Conservation (phyloP, 495 filamentous ascomycete genomes). For the Acidomyces sp. region DNA sequence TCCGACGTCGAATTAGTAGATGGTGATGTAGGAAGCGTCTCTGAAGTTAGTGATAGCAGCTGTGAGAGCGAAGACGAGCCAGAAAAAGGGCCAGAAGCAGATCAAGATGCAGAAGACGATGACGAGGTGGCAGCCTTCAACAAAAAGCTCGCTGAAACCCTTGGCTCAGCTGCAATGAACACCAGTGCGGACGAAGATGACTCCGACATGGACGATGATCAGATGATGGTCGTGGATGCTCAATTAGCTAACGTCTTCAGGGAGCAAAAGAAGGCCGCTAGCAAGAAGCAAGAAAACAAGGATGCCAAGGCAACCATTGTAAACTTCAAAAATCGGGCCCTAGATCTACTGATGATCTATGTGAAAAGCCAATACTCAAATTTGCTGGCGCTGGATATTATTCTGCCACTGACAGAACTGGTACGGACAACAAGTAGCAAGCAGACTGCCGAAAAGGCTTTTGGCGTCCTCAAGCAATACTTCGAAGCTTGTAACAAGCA, state of each 20-base stretch:
- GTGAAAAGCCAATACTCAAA: conserved; percentile 64
- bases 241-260: conserved; percentile 73
- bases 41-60: conserved; percentile 11
- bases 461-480: conserved; percentile 52
- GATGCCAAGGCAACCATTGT: conserved; percentile 79
- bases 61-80: conserved; percentile 15
- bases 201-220: conserved; percentile 77
- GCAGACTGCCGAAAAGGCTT: conserved; percentile 59
- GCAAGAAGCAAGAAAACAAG: conserved; percentile 67
- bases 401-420: conserved; percentile 50
- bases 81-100: conserved; percentile 6
- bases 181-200: conserved; percentile 36
- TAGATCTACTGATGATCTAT: conserved; percentile 79
- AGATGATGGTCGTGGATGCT: conserved; percentile 83
- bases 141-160: conserved; percentile 60
- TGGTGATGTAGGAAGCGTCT: conserved; percentile 10
- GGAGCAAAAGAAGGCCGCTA: conserved; percentile 45
- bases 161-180: conserved; percentile 47
- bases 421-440: conserved; percentile 53
- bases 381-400: conserved; percentile 49
- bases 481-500: conserved; percentile 57
- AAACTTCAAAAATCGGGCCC: conserved; percentile 86
- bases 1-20: conserved; percentile 28
- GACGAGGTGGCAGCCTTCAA: conserved; percentile 47
- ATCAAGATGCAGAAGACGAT: conserved; percentile 20